Evolutionary conservation across 2,329 filamentous ascomycete species (phyloP), one percentile per base, ranked within the genome.

Genomic region (Penicillium sumatraense): DNA sequence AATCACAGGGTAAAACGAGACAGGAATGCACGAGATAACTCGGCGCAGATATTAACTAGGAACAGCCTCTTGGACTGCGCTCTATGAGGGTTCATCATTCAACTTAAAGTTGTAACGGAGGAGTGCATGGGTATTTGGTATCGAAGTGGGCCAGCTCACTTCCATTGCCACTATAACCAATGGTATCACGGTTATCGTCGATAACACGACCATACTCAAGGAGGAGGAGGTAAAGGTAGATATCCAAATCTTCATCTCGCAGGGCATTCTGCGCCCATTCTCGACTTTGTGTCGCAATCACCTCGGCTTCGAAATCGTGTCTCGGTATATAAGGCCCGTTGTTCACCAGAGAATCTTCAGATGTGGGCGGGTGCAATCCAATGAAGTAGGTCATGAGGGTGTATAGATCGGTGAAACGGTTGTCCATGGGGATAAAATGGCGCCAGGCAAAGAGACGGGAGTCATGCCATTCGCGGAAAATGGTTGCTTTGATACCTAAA

Each of bases 91-190:
- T n/a, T n/a, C n/a, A n/a, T n/a, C n/a, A n/a, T 29, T 29, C 27
- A 29, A 7, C 27, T 29, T 29, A 6, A 29, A 29, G 27, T 13
- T 33, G 27, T 41, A 20, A 61, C 53, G 10, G 59, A 36, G 16
- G 46, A 33, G 1, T 24, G 46, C 23, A 62, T 14, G 58, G 58
- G 33, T 61, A 31, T 29, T 56, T 16, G 4, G 38, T 33, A 20
- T 63, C 60, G 29, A 63, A 63, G 5, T 48, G 26, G 16, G 56
- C 59, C 10, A 63, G 53, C 38, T 63, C 60, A 23, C 59, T 61
- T 56, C 60, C 60, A 49, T 75, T 70, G 5, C 70, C 70, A 20
- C 75, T 71, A 62, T 83, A 88, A 10, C 86, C 86, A 65, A 88
- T 86, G 0, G 69, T 75, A 51, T 84, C 81, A 49, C 86, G 78